Base-by-base conservation (phyloP, 805 yeast genomes). In the Ascoidea asiatica region DNA sequence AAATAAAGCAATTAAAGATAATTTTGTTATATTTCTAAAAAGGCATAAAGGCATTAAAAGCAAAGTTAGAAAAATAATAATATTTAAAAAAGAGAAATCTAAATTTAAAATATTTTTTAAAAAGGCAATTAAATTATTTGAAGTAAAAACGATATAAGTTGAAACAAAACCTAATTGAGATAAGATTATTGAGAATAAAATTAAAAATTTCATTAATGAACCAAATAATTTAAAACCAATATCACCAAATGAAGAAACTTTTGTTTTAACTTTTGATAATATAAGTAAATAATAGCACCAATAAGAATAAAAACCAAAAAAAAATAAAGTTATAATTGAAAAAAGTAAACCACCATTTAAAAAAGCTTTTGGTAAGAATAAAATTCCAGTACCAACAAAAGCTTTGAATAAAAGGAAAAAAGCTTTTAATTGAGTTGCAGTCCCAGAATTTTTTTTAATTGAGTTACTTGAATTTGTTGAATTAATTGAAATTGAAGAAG, bases 161-260 rank as follows among this genome's bases (percentile, higher is more conserved):
- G 85, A 85, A 7, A 81, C 82, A 56, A 84, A 84, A 0, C 94
- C 94, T 46, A 84, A 62, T 57, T 84, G 94, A 0, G 90, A 79
- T 13, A 81, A 53, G 11, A 81, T 73, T 44, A 84, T 71, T 1
- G 90, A 80, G 13, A 67, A 54, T 39, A 83, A 60, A 45, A 84
- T 84, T 42, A 81, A 57, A 40, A 69, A 62, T 56, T 78, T 85
- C 66, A 84, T 66, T 72, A 79, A 73, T 2, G 59, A 58, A 1
- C 92, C 92, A 57, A 77, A 83, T 21, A 81, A 61, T 40, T 62
- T 69, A 21, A 59, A 52, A 2, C 92, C 94, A 43, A 83, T 79
- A 46, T 83, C 92, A 52, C 85, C 86, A 61, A 84, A 84, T n/a
- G 89, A 77, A 0, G 84, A 68, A 1, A 82, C 87, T 5, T 69